phyloP scores from a whole-genome alignment of 2,329 filamentous ascomycete species.

The Colletotrichum chlorophyti region DNA sequence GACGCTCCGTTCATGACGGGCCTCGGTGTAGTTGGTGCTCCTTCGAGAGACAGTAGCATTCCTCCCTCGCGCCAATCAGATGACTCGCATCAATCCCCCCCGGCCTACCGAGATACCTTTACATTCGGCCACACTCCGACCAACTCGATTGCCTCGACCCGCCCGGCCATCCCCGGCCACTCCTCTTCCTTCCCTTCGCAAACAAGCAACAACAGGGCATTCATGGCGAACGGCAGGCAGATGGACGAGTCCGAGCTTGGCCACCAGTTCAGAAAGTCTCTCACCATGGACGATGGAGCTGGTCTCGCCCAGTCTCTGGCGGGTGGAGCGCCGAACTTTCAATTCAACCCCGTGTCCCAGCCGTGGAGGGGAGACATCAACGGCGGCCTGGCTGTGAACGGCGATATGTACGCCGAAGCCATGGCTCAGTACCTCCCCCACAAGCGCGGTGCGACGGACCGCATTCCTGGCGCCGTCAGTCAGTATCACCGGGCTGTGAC shows the following conservation, averaged over 20 bases:
- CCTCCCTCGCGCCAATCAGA: constrained; percentile 63
- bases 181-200: constrained; percentile 56
- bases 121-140: constrained; percentile 46
- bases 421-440: constrained; percentile 28
- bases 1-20: constrained; percentile 52
- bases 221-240: constrained; percentile 45
- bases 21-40: constrained; percentile 43
- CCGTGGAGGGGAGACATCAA: constrained; percentile 49
- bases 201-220: constrained; percentile 43
- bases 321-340: constrained; percentile 44
- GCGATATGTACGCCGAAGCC: constrained; percentile 41
- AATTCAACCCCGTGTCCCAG: constrained; percentile 54
- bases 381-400: constrained; percentile 32
- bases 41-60: constrained; percentile 60
- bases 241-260: constrained; percentile 45
- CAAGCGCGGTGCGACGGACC: constrained; percentile 48
- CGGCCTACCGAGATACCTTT: constrained; percentile 41
- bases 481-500: constrained; percentile 36
- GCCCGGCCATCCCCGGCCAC: constrained; percentile 49
- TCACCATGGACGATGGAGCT: constrained; percentile 41
- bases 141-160: constrained; percentile 55
- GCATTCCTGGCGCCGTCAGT: constrained; percentile 43
- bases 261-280: constrained; percentile 39
- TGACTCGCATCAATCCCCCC: constrained; percentile 40
- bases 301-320: constrained; percentile 29